phyloP scores from a whole-genome alignment of 2,329 filamentous ascomycete species.

The Phialophora macrospora region DNA sequence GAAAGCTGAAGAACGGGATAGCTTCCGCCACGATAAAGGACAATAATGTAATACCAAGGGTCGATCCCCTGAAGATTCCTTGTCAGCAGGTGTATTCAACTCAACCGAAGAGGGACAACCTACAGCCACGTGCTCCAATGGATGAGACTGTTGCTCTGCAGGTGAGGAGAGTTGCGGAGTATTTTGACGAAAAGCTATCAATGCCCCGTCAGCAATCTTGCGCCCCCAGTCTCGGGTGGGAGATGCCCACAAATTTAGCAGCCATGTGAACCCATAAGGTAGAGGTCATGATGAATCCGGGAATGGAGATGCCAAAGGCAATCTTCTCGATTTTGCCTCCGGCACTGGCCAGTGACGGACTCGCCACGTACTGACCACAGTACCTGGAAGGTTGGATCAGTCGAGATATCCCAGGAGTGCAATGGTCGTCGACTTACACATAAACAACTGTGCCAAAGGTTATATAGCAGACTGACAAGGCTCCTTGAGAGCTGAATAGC shows the following conservation, averaged over 20 bases:
- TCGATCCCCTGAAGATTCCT: slow-evolving; percentile 34
- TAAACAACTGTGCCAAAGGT: slow-evolving; percentile 51
- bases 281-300: slow-evolving; percentile 41
- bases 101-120: slow-evolving; percentile 5
- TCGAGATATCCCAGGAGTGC: neutral
- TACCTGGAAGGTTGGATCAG: slow-evolving; percentile 42
- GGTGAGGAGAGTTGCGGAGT: slow-evolving; percentile 56
- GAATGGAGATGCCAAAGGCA: slow-evolving; percentile 49
- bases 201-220: neutral
- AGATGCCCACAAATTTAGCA: slow-evolving; percentile 47
- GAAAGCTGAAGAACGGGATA: slow-evolving; percentile 61
- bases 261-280: slow-evolving; percentile 47
- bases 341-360: slow-evolving; percentile 55
- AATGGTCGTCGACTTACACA: slow-evolving; percentile 15
- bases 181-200: slow-evolving; percentile 61
- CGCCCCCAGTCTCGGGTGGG: neutral
- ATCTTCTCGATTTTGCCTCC: slow-evolving; percentile 51
- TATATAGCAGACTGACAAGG: slow-evolving; percentile 46
- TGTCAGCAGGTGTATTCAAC: slow-evolving; percentile 8
- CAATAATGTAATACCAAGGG: slow-evolving; percentile 49
- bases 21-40: slow-evolving; percentile 59
- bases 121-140: slow-evolving; percentile 60
- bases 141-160: slow-evolving; percentile 56
- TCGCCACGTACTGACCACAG: slow-evolving; percentile 54
- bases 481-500: slow-evolving; percentile 44